These are phyloP conservation scores for Euphorbia schlechtendalii DNA, from an alignment of 441 rosid genomes.

Conservation along the genomic window DNA sequence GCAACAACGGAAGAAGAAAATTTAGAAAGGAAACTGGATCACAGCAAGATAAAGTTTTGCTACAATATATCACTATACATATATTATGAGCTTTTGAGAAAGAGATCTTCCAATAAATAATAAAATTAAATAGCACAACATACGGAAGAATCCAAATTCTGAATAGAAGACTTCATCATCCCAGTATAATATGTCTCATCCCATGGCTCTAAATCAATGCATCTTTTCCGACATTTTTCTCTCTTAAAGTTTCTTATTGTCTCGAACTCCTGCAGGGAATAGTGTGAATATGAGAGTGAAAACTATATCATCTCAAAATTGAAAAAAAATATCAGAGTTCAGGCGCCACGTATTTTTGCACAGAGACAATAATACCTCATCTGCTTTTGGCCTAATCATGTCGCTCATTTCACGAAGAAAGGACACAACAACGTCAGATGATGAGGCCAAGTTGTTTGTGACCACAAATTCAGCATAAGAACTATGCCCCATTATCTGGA, in stretches of 20 bases:
- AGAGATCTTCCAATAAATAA: neutral
- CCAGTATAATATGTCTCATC: constrained; percentile 85
- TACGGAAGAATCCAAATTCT: constrained; percentile 68
- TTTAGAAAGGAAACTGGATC: neutral
- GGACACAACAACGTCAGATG: constrained; percentile 72
- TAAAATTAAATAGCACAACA: constrained; percentile 23
- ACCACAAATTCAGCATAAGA: constrained; percentile 73
- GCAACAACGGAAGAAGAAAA: constrained; percentile 17
- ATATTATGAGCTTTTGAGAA: neutral
- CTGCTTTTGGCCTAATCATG: constrained; percentile 69
- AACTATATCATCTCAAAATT: constrained; percentile 7
- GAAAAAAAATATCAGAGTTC: constrained; percentile 7
- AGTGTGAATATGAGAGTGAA: constrained; percentile 5
- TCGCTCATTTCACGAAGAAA: constrained; percentile 79
- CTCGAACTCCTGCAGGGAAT: constrained; percentile 55
- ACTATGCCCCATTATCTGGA: constrained; percentile 68
- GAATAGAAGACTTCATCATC: constrained; percentile 68
- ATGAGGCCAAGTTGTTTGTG: constrained; percentile 75
- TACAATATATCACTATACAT: neutral
- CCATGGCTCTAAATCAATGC: constrained; percentile 81
- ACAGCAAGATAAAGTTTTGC: neutral
- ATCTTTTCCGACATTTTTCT: constrained; percentile 43
- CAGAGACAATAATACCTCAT: constrained; percentile 46
- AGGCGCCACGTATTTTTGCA: constrained; percentile 1
- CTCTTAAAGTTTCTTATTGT: constrained; percentile 60